Conservation (phyloP, 768 basidiomycete species). For the Austroboletus eburneus region DNA sequence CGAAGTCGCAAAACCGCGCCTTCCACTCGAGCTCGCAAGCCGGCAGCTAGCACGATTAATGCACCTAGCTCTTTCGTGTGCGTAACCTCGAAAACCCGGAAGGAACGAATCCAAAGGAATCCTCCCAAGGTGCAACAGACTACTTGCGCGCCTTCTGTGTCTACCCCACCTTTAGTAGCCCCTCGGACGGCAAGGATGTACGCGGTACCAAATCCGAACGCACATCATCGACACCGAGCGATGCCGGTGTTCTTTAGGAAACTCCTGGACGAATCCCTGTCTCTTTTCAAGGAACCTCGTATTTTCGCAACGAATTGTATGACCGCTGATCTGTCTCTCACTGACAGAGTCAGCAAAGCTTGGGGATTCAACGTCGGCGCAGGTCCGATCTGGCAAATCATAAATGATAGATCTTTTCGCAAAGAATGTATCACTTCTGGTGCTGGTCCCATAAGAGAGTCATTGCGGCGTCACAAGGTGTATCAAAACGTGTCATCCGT, state of each 20-base stretch:
- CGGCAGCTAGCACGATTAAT: not conserved
- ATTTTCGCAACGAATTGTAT: slow-evolving; percentile 53
- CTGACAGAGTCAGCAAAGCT: slow-evolving; percentile 56
- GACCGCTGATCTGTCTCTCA: slow-evolving; percentile 44
- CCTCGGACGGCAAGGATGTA: slow-evolving; percentile 42
- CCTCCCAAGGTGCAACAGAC: slow-evolving; percentile 14
- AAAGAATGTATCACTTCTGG: slow-evolving; percentile 49
- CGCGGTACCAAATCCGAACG: slow-evolving; percentile 56
- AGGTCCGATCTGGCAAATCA: slow-evolving; percentile 75
- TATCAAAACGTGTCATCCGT: slow-evolving; percentile 43
- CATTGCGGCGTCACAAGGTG: slow-evolving; percentile 55
- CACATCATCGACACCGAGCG: slow-evolving; percentile 72
- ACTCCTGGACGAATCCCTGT: slow-evolving; percentile 49
- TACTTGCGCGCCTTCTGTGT: slow-evolving; percentile 1
- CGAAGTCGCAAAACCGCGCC: slow-evolving; percentile 1
- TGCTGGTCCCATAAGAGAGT: slow-evolving; percentile 39
- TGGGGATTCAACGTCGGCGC: slow-evolving; percentile 73
- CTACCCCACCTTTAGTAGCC: slow-evolving; percentile 3
- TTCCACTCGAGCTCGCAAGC: slow-evolving; percentile 4
- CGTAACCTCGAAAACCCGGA: slow-evolving; percentile 10
- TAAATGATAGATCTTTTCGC: slow-evolving; percentile 75
- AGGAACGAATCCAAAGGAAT: slow-evolving; percentile 17
- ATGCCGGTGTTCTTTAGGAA: slow-evolving; percentile 51
- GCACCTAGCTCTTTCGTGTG: not conserved
- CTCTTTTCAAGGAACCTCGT: slow-evolving; percentile 43